A percentile compares a stretch with the other conserved stretches of the same genome.
phyloP scores from a whole-genome alignment of 108 stramenopile genomes.

The Stephanodiscus triporus region DNA sequence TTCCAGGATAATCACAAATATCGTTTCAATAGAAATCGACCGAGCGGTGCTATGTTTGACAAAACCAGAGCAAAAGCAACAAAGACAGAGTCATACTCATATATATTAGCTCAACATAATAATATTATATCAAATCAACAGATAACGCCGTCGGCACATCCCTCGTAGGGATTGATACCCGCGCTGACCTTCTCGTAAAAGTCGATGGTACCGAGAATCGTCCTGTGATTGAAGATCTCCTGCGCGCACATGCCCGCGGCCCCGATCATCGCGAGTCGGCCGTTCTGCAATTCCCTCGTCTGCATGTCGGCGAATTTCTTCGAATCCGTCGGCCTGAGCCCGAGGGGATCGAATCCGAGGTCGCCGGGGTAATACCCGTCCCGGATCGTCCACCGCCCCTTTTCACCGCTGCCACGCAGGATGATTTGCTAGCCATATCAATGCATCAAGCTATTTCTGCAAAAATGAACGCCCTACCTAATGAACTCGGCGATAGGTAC shows the following conservation, averaged over 20 bases:
- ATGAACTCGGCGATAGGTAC: constrained; percentile 19
- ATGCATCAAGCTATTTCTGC: constrained; percentile 11
- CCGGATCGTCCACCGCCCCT: constrained; percentile 58
- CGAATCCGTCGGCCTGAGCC: constrained; percentile 72
- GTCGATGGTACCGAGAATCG: constrained; percentile 61
- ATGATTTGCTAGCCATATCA: constrained; percentile 4
- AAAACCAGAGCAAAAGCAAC: too few relatives aligned
- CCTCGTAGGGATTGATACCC: constrained; percentile 58
- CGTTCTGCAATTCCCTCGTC: constrained; percentile 88
- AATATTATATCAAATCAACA: not conserved
- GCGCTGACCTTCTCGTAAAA: constrained; percentile 59
- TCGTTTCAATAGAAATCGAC: too few relatives aligned
- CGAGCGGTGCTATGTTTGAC: too few relatives aligned
- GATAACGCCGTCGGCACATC: constrained; percentile 41
- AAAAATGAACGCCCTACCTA: constrained; percentile 20
- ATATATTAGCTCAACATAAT: not conserved
- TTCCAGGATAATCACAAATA: not conserved
- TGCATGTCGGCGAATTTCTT: constrained; percentile 66
- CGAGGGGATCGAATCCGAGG: constrained; percentile 86
- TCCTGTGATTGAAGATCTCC: constrained; percentile 81
- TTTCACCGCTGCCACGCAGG: too few relatives aligned
- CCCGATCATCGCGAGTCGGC: constrained; percentile 86
- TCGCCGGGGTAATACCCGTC: constrained; percentile 87
- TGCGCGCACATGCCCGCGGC: constrained; percentile 75
- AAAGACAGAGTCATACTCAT: too few relatives aligned